phyloP scores from a whole-genome alignment of 805 yeast genomes.

The Kodamaea neixiangensis region DNA sequence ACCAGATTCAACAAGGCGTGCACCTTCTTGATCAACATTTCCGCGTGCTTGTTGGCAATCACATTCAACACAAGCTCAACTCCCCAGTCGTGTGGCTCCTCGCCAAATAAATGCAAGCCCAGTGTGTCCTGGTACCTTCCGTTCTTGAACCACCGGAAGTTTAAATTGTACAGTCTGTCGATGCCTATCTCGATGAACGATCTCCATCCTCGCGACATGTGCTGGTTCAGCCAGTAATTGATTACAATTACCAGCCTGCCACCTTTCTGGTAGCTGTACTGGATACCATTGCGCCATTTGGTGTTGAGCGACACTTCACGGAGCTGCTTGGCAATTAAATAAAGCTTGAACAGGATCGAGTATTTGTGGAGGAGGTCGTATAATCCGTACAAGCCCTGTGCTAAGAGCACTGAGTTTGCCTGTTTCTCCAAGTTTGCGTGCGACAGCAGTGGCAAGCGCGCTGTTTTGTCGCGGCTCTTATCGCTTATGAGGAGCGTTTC shows the following conservation, averaged over 20 bases:
- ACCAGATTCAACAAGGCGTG: constrained; percentile 13
- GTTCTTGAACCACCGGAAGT: constrained; percentile 64
- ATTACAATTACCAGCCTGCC: constrained; percentile 51
- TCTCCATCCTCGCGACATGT: constrained; percentile 46
- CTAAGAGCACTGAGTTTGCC: constrained; percentile 53
- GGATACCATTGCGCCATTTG: constrained; percentile 61
- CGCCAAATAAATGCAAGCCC: constrained; percentile 1
- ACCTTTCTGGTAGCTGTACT: constrained; percentile 54
- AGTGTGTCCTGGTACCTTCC: constrained; percentile 36
- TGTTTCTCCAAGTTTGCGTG: constrained; percentile 51
- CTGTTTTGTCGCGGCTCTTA: constrained; percentile 2
- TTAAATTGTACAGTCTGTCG: constrained; percentile 47
- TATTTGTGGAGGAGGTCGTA: constrained; percentile 59
- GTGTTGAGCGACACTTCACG: constrained; percentile 44
- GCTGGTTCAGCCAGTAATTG: constrained; percentile 60
- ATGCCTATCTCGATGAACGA: constrained; percentile 65
- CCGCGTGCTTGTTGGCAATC: constrained; percentile 43
- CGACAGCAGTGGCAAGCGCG: constrained; percentile 30
- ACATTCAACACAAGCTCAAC: constrained; percentile 17
- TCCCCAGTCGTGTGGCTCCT: constrained; percentile 2
- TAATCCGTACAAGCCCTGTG: constrained; percentile 51
- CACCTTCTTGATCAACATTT: constrained; percentile 29
- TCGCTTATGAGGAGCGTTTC: constrained; percentile 36
- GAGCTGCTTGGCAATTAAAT: constrained; percentile 59
- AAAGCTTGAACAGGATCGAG: constrained; percentile 64